A percentile compares a stretch with the other conserved stretches of the same genome.
phyloP scores from a whole-genome alignment of 2,329 filamentous ascomycete genomes.

The Diaporthe citriasiana region DNA sequence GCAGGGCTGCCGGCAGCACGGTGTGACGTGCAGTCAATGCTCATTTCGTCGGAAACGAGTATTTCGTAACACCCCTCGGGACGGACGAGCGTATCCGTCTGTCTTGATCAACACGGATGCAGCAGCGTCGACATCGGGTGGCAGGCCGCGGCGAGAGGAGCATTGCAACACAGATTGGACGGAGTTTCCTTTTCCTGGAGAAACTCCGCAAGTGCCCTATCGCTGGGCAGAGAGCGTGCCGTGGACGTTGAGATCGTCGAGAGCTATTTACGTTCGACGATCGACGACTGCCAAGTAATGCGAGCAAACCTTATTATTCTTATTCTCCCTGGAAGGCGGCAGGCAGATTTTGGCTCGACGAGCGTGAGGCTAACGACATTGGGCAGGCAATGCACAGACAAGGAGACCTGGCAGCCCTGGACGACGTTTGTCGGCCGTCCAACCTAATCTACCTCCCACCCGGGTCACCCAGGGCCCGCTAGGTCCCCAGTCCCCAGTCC shows the following conservation, averaged over 20 bases:
- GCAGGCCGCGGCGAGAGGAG: constrained; percentile 8
- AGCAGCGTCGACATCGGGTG: constrained; percentile 19
- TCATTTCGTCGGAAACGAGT: constrained; percentile 15
- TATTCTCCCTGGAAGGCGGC: constrained; percentile 1
- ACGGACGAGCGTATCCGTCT: background rate
- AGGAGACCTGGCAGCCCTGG: constrained; percentile 21
- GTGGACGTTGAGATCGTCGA: constrained; percentile 25
- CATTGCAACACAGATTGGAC: constrained; percentile 19
- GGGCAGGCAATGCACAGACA: constrained; percentile 30
- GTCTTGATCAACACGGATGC: constrained; percentile 7
- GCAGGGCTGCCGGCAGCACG: constrained; percentile 24
- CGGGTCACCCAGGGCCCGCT: constrained; percentile 8
- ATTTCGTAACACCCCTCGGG: constrained; percentile 3
- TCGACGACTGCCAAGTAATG: constrained; percentile 35
- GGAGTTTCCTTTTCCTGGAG: constrained; percentile 17
- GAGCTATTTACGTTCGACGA: constrained; percentile 33
- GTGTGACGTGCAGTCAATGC: constrained; percentile 31
- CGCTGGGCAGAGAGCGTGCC: background rate
- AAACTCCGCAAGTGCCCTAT: constrained; percentile 20
- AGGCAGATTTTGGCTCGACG: constrained; percentile 28
- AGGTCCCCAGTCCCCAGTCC: background rate
- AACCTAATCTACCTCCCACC: constrained; percentile 28
- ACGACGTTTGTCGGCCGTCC: constrained; percentile 24
- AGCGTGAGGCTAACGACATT: constrained; percentile 2
- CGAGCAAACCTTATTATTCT: constrained; percentile 35